phyloP scores from a whole-genome alignment of 1,139 yeast species.

The Arxiozyma slooffiae region DNA sequence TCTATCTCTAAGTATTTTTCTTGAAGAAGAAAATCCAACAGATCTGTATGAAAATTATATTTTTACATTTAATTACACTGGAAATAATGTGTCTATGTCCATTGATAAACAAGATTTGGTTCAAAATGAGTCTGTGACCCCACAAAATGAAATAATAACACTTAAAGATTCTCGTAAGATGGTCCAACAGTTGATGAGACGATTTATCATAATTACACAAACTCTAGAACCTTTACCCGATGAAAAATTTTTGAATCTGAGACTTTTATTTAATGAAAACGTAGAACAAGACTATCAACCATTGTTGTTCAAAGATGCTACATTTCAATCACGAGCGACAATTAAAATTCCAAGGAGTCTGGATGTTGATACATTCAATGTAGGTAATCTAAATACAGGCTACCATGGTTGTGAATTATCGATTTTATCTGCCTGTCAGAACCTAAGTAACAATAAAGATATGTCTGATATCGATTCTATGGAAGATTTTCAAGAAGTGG shows the following conservation, averaged over 20 bases:
- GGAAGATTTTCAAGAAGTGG: constrained; percentile 12
- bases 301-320: constrained; percentile 38
- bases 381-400: constrained; percentile 24
- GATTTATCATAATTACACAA: constrained; percentile 45
- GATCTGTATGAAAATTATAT: constrained; percentile 41
- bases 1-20: constrained; percentile 38
- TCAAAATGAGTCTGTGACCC: constrained; percentile 8
- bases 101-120: constrained; percentile 16
- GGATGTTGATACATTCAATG: constrained; percentile 10
- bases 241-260: constrained; percentile 37
- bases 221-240: constrained; percentile 41
- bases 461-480: constrained; percentile 6
- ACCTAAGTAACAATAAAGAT: constrained; percentile 6
- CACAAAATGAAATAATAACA: constrained; percentile 20
- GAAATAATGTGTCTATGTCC: constrained; percentile 23
- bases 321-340: constrained; percentile 29
- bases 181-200: constrained; percentile 39
- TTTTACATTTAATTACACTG: constrained; percentile 37
- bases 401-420: constrained; percentile 21
- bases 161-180: constrained; percentile 33
- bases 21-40: constrained; percentile 34
- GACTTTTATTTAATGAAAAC: constrained; percentile 39
- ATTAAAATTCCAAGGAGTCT: constrained; percentile 22
- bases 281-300: constrained; percentile 44
- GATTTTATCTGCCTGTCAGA: constrained; percentile 19